Percentiles rank a stretch among this genome's conserved stretches.
These are phyloP conservation scores for Tubosaeta sp. DNA, from an alignment of 768 basidiomycete species.

Conservation along the genomic window DNA sequence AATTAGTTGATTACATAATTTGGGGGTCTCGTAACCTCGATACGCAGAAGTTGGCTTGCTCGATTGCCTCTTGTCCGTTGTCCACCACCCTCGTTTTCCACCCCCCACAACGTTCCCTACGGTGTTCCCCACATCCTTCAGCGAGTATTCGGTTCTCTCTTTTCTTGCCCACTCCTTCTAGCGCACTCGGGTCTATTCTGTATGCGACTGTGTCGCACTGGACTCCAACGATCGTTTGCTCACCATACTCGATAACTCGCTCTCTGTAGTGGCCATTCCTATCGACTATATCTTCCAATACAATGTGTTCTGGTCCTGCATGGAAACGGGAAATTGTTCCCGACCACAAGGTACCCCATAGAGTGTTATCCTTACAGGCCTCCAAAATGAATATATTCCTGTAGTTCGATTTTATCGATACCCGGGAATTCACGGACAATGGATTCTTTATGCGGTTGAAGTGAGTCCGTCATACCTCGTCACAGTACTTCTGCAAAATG, in stretches of 20 bases:
- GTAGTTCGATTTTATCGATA: slow-evolving; percentile 97
- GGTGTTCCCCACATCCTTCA: slow-evolving; percentile 1
- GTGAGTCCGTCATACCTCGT: slow-evolving; percentile 38
- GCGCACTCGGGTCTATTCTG: slow-evolving; percentile 15
- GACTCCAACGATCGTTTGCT: slow-evolving; percentile 21
- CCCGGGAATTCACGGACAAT: slow-evolving; percentile 87
- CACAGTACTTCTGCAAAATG: background rate
- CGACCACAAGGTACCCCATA: slow-evolving; percentile 82
- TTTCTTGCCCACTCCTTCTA: slow-evolving; percentile 21
- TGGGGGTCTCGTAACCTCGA: slow-evolving; percentile 8
- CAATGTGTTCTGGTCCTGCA: slow-evolving; percentile 56
- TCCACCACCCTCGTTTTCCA: slow-evolving; percentile 6
- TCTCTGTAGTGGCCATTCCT: slow-evolving; percentile 21
- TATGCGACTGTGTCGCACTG: slow-evolving; percentile 35
- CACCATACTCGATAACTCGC: slow-evolving; percentile 21
- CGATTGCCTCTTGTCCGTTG: slow-evolving; percentile 9
- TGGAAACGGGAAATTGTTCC: slow-evolving; percentile 98
- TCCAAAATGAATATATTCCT: slow-evolving; percentile 1
- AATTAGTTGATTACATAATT: slow-evolving; percentile 12
- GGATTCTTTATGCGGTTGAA: slow-evolving; percentile 82
- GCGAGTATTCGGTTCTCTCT: slow-evolving; percentile 19
- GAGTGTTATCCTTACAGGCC: background rate
- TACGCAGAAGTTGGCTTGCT: slow-evolving; percentile 3
- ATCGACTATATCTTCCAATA: slow-evolving; percentile 8
- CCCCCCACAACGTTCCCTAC: slow-evolving; percentile 16